Evolutionary conservation across 2,329 filamentous ascomycete genomes (phyloP), one percentile per base, ranked within the genome.

Genomic region (Knufia petricola): DNA sequence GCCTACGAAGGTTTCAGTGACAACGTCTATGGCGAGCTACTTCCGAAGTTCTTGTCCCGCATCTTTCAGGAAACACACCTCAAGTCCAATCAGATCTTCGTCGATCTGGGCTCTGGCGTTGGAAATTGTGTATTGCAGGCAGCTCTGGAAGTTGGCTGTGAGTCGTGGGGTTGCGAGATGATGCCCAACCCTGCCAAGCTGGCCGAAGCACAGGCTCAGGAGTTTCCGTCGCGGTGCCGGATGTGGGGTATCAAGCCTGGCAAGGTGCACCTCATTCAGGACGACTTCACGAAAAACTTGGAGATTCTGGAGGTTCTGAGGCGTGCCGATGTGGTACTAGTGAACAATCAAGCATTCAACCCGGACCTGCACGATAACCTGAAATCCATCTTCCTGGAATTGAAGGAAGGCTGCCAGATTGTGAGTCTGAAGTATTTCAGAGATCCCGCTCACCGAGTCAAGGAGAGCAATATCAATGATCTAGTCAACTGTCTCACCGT

Each of bases 291-390:
- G 8, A 79, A 81, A 55, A 85, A 84, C 57, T 64, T 76, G 13
- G 73, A 74, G 50, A 87, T 95, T 42, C 75, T 82, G 51, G 75
- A 80, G 20, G 82, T 82, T 6, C 74, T 98, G 43, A 83, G 84
- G 64, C 79, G 82, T 48, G 90, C 92, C 1, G 92, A 98, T 63
- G 89, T 96, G n/a, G 79, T 98, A 15, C 77, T 98, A 21, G 90
- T 96, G 59, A 98, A 98, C 72, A 98, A 98, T 68, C 89, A 96
- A 67, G 92, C 88, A 2, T 98, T 98, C 67, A 89, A 84, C 4
- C 83, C 89, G 12, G 76, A 83, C 58, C 77, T 95, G 48, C 98
- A 96, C 67, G 84, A 87, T 61, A 79, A 81, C 53, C 73, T 98
- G 39, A 79, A 90, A 56, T 81, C 87, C 59, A 87, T 94, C 71